phyloP scores from a whole-genome alignment of 306 rosid genomes.

The Gynostemma pentaphyllum region DNA sequence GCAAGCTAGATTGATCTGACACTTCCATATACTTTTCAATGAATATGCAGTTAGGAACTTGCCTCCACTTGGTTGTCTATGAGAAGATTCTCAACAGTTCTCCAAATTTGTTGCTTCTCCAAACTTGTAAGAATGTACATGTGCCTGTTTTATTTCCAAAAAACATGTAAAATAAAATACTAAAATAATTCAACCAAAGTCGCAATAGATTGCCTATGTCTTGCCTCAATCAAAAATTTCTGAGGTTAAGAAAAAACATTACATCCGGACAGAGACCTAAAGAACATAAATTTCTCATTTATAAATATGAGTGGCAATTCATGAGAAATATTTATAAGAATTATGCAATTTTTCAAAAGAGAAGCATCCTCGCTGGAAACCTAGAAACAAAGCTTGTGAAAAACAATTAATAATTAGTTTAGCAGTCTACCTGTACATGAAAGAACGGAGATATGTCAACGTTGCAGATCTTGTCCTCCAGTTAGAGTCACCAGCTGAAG shows the following conservation, averaged over 20 bases:
- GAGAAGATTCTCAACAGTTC: constrained; percentile 81
- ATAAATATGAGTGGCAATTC: background rate
- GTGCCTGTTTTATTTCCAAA: constrained; percentile 51
- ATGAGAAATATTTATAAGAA: background rate
- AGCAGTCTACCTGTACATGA: constrained; percentile 77
- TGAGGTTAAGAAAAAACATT: background rate
- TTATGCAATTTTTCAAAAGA: background rate
- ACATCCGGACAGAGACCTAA: background rate
- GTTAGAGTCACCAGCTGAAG: constrained; percentile 77
- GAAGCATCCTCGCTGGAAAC: background rate
- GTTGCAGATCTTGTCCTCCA: constrained; percentile 96
- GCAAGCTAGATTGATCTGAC: background rate
- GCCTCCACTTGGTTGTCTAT: constrained; percentile 98
- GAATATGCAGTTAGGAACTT: constrained; percentile 25
- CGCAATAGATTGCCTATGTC: background rate
- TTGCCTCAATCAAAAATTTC: background rate
- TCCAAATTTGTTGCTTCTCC: constrained; percentile 75
- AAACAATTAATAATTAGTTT: background rate
- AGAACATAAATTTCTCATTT: background rate
- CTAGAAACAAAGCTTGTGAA: background rate
- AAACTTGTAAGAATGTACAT: constrained; percentile 60
- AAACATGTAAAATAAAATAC: constrained; percentile 5
- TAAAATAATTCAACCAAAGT: background rate
- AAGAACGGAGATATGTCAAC: constrained; percentile 77
- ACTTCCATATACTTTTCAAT: background rate